phyloP scores from a whole-genome alignment of 1,284 basidiomycete species.

The Irpex sp. region DNA sequence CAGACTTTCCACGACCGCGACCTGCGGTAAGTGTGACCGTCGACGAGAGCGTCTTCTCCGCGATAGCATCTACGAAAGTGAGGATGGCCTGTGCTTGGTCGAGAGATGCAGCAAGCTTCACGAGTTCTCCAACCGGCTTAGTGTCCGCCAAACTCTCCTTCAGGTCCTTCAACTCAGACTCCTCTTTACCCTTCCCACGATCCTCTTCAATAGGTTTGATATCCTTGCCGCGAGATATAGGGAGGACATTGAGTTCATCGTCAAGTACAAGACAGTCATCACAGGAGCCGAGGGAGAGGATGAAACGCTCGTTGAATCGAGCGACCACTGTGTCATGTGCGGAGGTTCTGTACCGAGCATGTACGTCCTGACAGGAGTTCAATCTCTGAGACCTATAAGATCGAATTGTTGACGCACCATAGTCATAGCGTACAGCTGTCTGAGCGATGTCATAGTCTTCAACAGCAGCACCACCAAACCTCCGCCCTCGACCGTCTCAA shows the following conservation, averaged over 20 bases:
- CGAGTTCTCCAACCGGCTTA: conserved; percentile 86
- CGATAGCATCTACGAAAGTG: conserved; percentile 90
- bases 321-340: conserved; percentile 89
- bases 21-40: conserved; percentile 95
- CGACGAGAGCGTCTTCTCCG: conserved; percentile 90
- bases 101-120: conserved; percentile 90
- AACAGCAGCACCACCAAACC: conserved; percentile 90
- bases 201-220: conserved; percentile 72
- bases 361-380: conserved; percentile 70
- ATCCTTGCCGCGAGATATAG: conserved; percentile 95
- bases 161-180: conserved; percentile 76
- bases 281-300: conserved; percentile 89
- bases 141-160: conserved; percentile 81
- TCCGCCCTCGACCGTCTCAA: conserved; percentile 98
- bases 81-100: conserved; percentile 92
- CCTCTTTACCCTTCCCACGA: conserved; percentile 49
- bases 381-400: background rate
- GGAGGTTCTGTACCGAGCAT: conserved; percentile 88
- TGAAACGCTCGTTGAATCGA: conserved; percentile 98
- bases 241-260: conserved; percentile 97
- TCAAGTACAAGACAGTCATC: conserved; percentile 92
- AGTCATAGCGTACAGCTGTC: conserved; percentile 93
- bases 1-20: conserved; percentile 96
- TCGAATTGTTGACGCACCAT: conserved; percentile 65
- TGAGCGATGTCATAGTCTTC: conserved; percentile 93